Base-by-base conservation (phyloP, 2,329 filamentous ascomycete genomes). In the Exophiala sideris region DNA sequence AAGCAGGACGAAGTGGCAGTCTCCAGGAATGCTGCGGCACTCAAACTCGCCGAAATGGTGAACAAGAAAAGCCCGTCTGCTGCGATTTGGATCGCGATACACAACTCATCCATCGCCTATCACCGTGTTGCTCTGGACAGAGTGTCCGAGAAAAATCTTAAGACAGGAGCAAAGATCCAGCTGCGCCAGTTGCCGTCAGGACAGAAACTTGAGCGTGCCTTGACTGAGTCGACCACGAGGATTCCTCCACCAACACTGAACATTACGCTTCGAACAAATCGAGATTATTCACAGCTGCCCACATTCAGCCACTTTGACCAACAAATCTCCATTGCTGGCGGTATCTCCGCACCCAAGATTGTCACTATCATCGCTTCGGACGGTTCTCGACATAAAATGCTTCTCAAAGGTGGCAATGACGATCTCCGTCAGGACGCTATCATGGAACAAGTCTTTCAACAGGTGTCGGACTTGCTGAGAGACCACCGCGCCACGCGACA, bases 401-500 rank as follows among this genome's bases (percentile, higher is more conserved):
- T 99, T 58, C 85, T 96, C 68, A 99, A 99, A 77, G 91, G 91
- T 58, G 91, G 94, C 14, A 92, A 92, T 66, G 94, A 99, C 69
- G 92, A 99, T 68, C 80, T 99, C 10, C 88, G 95, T 7, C 94
- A 99, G 74, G 94, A 99, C 66, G 90, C 92, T 41, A 99, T 85
- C 76, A 99, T 99, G 95, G 95, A 99, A 71, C 94, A 99, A 72
- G 94, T 99, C 1, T 99, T 99, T 69, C 89, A 91, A 54, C 91
- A 95, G 71, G 94, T 96, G 18, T 97, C 91, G 54, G 88, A 89
- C 48, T 82, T 99, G 18, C 77, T 99, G 21, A 88, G 89, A 68
- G 86, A 89, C 45, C 91, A 97, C 69, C 86, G 89, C 51, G 82
- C 86, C 10, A 96, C 94, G 2, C 87, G 91, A 36, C 91, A 96